Percentiles rank a stretch among this genome's conserved stretches.
phyloP scores from a whole-genome alignment of 2,329 filamentous ascomycete genomes.

The Fusarium proliferatum region DNA sequence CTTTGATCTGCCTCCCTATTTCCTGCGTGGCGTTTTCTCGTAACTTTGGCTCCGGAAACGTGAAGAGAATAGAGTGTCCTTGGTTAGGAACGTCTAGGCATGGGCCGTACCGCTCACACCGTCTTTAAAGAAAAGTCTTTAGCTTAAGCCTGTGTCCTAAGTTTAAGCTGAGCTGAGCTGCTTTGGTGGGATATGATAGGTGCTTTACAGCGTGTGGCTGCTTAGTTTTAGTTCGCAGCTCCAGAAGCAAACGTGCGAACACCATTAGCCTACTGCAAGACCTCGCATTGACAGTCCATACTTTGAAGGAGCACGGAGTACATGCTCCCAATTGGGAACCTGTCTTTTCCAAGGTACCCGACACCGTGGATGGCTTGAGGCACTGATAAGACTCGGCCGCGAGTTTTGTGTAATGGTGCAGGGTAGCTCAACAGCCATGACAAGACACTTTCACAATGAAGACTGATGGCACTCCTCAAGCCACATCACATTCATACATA shows the following conservation, averaged over 20 bases:
- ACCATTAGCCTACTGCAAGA: neutral
- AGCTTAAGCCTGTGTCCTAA: neutral
- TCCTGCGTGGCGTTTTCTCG: neutral
- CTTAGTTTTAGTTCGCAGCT: neutral
- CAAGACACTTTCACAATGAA: neutral
- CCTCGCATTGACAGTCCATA: neutral
- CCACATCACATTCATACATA: neutral
- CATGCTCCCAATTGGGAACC: neutral
- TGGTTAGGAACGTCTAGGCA: slow-evolving; percentile 12
- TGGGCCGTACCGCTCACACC: slow-evolving; percentile 39
- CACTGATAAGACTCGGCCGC: neutral
- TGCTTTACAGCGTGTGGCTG: neutral
- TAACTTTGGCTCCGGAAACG: neutral
- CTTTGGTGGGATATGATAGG: neutral
- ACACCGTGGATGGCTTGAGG: neutral
- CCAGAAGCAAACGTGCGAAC: neutral
- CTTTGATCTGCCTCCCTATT: neutral
- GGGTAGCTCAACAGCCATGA: neutral
- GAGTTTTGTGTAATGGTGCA: neutral
- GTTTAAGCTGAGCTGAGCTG: neutral
- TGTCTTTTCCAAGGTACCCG: neutral
- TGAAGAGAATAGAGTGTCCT: neutral
- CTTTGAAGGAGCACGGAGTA: neutral
- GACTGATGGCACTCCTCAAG: neutral
- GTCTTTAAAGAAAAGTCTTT: neutral